Base-by-base conservation (phyloP, 441 rosid genomes). In the Jatropha multifida region DNA sequence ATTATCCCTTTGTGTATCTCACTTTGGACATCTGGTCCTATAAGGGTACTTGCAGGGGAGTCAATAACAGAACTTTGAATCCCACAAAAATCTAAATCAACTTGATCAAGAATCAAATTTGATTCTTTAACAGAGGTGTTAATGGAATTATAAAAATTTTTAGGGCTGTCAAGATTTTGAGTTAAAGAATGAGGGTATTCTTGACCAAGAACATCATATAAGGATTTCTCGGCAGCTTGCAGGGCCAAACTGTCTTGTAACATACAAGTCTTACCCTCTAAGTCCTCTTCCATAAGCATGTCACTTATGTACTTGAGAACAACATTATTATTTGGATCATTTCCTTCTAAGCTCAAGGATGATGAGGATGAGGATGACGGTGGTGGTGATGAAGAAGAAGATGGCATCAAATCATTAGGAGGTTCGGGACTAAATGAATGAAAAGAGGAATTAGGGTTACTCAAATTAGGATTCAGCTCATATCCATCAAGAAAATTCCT, bases 181-280 rank as follows among this genome's bases (percentile, higher is more conserved):
- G 56, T 27, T 11, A 64, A 63, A 5, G 83, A 76, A 71, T 78
- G 81, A 13, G 82, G 90, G 66, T 87, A 79, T 32, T 83, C 85
- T 74, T 86, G 88, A 41, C 85, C 90, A 80, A 92, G 86, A 27
- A 82, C 92, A 52, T 92, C 93, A 46, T 79, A 88, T 59, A 92
- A 91, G 66, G 95, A 84, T 82, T 81, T 92, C 77, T 94, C 97
- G 0, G 93, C 95, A 2, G 95, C 93, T 82, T 94, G 97, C 66
- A 94, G 89, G 64, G 97, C 91, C 59, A 94, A 82, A 80, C 94
- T 86, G 56, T 92, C 93, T 84, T 89, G 92, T 74, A 89, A 81
- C 97, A 90, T 90, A 74, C 88, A 89, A 74, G 88, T 81, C 81
- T 82, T 89, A 12, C 77, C 88, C 80, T 88, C 89, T 46, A 86